Base-by-base conservation (phyloP, 768 basidiomycete genomes). In the Inosperma sp. region DNA sequence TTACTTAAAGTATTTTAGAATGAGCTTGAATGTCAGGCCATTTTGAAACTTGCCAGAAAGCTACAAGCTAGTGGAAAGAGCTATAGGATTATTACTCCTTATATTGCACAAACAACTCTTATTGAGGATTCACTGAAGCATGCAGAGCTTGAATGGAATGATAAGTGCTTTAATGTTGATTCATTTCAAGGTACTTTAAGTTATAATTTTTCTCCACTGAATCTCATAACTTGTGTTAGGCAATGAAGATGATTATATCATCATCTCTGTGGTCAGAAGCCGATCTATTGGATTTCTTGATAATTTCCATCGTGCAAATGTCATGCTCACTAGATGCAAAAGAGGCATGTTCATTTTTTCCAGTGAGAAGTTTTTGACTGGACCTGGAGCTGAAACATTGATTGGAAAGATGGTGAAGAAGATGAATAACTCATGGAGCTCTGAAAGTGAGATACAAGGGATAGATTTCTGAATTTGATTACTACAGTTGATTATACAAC, bases 271-370 rank as follows among this genome's bases (percentile, higher is more conserved):
- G 48, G 86, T 87, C 7, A 75, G 88, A 25, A 69, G 72, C 44
- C 69, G 66, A 17, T 71, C 66, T 0, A 70, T 85, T 40, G 90
- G 89, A 4, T 93, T 93, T 56, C 70, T 93, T 27, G 61, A 65
- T 10, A 82, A 82, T 58, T 56, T 74, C 8, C 76, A 83, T 23
- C 76, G 90, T 14, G 83, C 86, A 47, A 92, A 93, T 82, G 89
- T 93, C 51, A 90, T 93, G 88, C 81, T 92, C 7, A 84, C 82
- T 40, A 79, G 90, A 30, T 89, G 84, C 74, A 84, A 85, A 63
- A 73, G 68, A 43, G 84, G 82, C 25, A 91, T 92, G 88, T 81
- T 82, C 51, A 84, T 93, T 57, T 71, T 84, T 45, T 74, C 83
- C 17, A 86, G 73, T 58, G 70, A 71, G 55, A 68, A 68, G 14